Conservation (phyloP, 1,139 yeast species). For the Lodderomyces elongisporus region DNA sequence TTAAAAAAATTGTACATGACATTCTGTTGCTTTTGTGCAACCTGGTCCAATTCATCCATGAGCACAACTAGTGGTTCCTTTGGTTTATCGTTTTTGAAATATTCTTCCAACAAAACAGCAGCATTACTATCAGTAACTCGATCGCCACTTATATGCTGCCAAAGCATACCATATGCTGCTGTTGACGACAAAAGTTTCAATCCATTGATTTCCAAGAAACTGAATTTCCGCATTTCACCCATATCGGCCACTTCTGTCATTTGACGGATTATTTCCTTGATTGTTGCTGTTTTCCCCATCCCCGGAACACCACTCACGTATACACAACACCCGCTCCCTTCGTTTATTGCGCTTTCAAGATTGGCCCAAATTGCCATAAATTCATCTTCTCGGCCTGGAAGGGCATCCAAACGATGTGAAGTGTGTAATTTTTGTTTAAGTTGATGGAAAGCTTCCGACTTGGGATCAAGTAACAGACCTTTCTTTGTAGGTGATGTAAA, state of each 20-base stretch:
- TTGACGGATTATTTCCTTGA: constrained; percentile 76
- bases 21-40: constrained; percentile 77
- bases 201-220: constrained; percentile 85
- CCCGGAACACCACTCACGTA: constrained; percentile 98
- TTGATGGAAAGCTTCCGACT: constrained; percentile 43
- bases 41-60: constrained; percentile 89
- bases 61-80: constrained; percentile 66
- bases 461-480: constrained; percentile 20
- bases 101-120: constrained; percentile 34
- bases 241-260: constrained; percentile 42
- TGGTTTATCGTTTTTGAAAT: constrained; percentile 24
- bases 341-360: constrained; percentile 69
- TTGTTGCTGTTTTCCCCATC: constrained; percentile 93
- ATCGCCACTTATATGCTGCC: constrained; percentile 69
- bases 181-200: constrained; percentile 79
- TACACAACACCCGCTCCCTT: constrained; percentile 75
- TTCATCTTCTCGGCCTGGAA: constrained; percentile 89
- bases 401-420: constrained; percentile 53
- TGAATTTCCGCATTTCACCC: constrained; percentile 54
- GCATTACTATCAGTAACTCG: constrained; percentile 64
- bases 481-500: constrained; percentile 28
- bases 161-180: constrained; percentile 76
- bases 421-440: constrained; percentile 62
- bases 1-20: constrained; percentile 95
- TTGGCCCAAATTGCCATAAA: constrained; percentile 67